Percentiles rank a stretch among this genome's conserved stretches.
These are phyloP conservation scores for Babesia divergens DNA, from an alignment of 169 alveolate species.

Conservation along the genomic window DNA sequence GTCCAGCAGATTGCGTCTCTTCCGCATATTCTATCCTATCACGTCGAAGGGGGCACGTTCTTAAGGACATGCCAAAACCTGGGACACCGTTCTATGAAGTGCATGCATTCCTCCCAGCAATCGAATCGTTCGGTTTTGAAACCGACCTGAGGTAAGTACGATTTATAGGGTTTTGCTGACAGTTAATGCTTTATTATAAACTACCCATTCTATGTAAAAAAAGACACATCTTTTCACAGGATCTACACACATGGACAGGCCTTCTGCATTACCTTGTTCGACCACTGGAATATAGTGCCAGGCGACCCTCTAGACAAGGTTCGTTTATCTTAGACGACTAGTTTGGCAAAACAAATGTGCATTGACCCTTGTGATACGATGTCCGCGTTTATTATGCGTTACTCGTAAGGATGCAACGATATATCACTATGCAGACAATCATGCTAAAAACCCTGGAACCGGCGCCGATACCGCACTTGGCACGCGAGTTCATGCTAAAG, in stretches of 20 bases:
- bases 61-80: slow-evolving; percentile 89
- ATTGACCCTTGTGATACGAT: background rate
- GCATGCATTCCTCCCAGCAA: slow-evolving; percentile 95
- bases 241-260: slow-evolving; percentile 97
- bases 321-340: too few relatives aligned
- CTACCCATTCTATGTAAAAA: background rate
- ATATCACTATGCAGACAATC: slow-evolving; percentile 66
- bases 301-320: slow-evolving; percentile 99
- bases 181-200: background rate
- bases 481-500: slow-evolving; percentile 97
- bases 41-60: slow-evolving; percentile 88
- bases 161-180: background rate
- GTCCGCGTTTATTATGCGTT: background rate
- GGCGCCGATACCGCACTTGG: slow-evolving; percentile 95
- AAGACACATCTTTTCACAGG: slow-evolving; percentile 31
- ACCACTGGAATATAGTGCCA: slow-evolving; percentile 95
- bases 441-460: slow-evolving; percentile 94
- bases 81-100: slow-evolving; percentile 92
- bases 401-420: background rate
- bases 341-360: too few relatives aligned
- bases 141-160: slow-evolving; percentile 88
- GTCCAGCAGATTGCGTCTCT: slow-evolving; percentile 96
- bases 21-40: slow-evolving; percentile 91
- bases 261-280: slow-evolving; percentile 92
- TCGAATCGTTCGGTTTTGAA: slow-evolving; percentile 99